These are phyloP conservation scores for Aureobasidium sp. DNA, from an alignment of 2,329 filamentous ascomycete species.

Conservation along the genomic window DNA sequence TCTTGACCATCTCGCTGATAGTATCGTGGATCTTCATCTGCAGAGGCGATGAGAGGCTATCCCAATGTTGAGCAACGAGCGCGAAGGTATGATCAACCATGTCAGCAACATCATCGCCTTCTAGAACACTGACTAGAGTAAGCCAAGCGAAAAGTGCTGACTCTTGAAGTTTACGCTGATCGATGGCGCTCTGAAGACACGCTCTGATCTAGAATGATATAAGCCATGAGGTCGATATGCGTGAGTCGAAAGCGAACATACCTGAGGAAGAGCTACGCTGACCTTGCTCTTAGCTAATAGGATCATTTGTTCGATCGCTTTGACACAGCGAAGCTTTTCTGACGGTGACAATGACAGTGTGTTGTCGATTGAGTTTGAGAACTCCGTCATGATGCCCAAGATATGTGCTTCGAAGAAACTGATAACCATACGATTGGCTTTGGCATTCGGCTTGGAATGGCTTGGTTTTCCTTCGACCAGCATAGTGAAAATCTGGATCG, in stretches of 20 bases:
- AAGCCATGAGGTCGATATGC: constrained; percentile 15
- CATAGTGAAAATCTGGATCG: constrained; percentile 37
- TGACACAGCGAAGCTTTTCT: constrained; percentile 70
- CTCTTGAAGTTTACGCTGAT: constrained; percentile 64
- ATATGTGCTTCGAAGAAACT: constrained; percentile 76
- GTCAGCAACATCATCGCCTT: constrained; percentile 67
- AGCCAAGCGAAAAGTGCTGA: constrained; percentile 79
- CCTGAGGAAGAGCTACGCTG: constrained; percentile 75
- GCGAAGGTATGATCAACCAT: constrained; percentile 86
- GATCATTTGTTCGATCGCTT: constrained; percentile 83
- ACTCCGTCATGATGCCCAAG: constrained; percentile 74
- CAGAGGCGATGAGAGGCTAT: constrained; percentile 51
- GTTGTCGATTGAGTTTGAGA: constrained; percentile 73
- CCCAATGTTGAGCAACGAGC: constrained; percentile 76
- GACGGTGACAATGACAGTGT: constrained; percentile 13
- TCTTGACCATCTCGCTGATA: constrained; percentile 56
- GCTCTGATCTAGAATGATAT: constrained; percentile 61
- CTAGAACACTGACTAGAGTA: constrained; percentile 64
- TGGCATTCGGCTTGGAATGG: constrained; percentile 35
- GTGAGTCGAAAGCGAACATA: constrained; percentile 31
- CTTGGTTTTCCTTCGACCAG: constrained; percentile 41
- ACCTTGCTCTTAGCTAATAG: constrained; percentile 63
- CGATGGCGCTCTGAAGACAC: constrained; percentile 78
- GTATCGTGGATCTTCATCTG: constrained; percentile 52
- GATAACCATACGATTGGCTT: constrained; percentile 51